Percentiles rank a stretch among this genome's conserved stretches.
These are phyloP conservation scores for Fusarium concolor DNA, from an alignment of 2,329 filamentous ascomycete genomes.

Conservation along the genomic window DNA sequence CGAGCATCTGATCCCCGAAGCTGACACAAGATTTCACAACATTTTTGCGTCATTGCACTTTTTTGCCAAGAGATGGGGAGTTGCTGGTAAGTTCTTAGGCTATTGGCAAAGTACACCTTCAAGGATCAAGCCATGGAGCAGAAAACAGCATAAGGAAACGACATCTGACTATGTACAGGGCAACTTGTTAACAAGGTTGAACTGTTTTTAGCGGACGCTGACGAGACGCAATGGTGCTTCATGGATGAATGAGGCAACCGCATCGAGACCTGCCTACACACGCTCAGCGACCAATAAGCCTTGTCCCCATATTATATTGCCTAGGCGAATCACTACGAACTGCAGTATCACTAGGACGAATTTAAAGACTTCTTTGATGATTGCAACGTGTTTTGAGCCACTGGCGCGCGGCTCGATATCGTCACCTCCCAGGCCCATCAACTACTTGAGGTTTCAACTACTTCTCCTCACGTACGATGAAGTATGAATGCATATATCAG, in stretches of 20 bases:
- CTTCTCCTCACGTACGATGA: constrained; percentile 15
- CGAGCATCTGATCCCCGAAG: constrained; percentile 50
- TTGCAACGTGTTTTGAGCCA: constrained; percentile 2
- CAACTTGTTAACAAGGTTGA: constrained; percentile 48
- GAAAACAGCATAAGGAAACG: not conserved
- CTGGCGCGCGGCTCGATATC: not conserved
- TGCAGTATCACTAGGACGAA: not conserved
- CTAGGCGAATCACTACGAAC: not conserved
- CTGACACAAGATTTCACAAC: constrained; percentile 49
- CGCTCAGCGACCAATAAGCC: not conserved
- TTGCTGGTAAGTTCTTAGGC: constrained; percentile 46
- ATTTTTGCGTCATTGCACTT: constrained; percentile 51
- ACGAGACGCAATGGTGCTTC: constrained; percentile 42
- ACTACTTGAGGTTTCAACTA: constrained; percentile 6
- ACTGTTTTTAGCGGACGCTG: constrained; percentile 43
- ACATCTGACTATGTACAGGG: constrained; percentile 37
- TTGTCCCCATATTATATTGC: not conserved
- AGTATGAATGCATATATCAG: constrained; percentile 6
- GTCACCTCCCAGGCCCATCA: not conserved
- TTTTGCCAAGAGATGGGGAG: constrained; percentile 51
- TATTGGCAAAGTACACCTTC: constrained; percentile 14
- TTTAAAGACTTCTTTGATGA: not conserved
- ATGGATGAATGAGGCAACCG: constrained; percentile 34
- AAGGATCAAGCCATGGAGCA: constrained; percentile 6
- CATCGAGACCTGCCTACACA: not conserved